phyloP scores from a whole-genome alignment of 208 protist genomes.

The Acanthamoeba divionensis region DNA sequence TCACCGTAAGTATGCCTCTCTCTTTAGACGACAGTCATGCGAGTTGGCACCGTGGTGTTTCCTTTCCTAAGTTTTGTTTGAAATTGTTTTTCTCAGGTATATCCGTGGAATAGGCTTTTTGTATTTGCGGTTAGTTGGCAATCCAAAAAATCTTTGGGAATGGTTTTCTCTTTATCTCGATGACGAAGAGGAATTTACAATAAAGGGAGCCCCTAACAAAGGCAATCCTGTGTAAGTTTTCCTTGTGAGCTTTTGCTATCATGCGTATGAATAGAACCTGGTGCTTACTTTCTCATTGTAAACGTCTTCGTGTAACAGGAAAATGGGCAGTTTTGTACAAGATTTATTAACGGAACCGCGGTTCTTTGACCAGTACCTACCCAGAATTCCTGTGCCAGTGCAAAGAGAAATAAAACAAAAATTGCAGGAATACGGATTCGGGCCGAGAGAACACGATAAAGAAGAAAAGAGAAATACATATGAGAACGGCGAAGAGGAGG shows the following conservation, averaged over 20 bases:
- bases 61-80: not conserved
- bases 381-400: constrained; percentile 63
- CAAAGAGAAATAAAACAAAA: constrained; percentile 54
- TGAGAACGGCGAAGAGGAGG: not conserved
- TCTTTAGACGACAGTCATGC: not conserved
- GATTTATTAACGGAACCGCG: constrained; percentile 53
- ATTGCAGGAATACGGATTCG: constrained; percentile 44
- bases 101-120: constrained; percentile 62
- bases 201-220: not conserved
- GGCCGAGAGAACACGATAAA: not conserved
- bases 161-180: constrained; percentile 57
- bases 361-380: constrained; percentile 57
- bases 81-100: not conserved
- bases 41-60: not conserved
- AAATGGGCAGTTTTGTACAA: constrained; percentile 51
- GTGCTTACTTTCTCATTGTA: not conserved
- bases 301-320: constrained; percentile 34
- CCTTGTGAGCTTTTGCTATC: not conserved
- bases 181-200: constrained; percentile 56
- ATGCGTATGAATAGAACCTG: not conserved
- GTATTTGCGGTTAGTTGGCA: constrained; percentile 58
- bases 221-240: constrained; percentile 22
- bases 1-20: constrained; percentile 52
- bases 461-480: not conserved
- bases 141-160: constrained; percentile 56